Evolutionary conservation across 2,329 filamentous ascomycete species (phyloP).

Genomic region (Talaromyces sp.): DNA sequence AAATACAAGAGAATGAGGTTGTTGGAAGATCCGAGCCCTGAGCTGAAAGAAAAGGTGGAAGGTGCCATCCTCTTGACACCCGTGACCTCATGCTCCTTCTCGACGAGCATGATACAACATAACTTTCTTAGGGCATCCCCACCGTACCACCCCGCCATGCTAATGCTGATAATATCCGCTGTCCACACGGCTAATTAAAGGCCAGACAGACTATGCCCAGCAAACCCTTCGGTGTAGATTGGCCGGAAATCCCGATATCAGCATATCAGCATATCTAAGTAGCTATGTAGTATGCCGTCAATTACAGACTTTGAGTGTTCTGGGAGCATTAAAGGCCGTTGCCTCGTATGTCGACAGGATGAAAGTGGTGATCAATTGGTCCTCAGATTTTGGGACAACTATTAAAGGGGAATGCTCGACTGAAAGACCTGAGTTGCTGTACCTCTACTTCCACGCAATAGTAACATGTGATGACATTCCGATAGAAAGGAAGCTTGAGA

Average conservation of each 20-base stretch:
- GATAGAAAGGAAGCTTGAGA: not conserved
- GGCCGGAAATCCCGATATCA: not conserved
- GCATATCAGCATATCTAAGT: no score
- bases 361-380: no score
- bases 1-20: not conserved
- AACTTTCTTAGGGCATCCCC: conserved; percentile 7
- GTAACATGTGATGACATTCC: not conserved
- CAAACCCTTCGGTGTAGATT: not conserved
- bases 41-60: not conserved
- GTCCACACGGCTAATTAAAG: not conserved
- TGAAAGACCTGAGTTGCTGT: not conserved
- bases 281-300: not conserved
- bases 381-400: not conserved
- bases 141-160: conserved; percentile 1
- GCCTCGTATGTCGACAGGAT: no score
- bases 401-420: no score
- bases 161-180: not conserved
- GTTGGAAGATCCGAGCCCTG: not conserved
- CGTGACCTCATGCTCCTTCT: conserved; percentile 9
- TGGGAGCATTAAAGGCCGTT: no score
- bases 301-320: not conserved
- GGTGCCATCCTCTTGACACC: not conserved
- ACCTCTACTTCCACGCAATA: not conserved
- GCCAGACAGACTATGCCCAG: not conserved
- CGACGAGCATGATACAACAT: not conserved